Conservation (phyloP, 2,329 filamentous ascomycete genomes). For the Pleoardoris graminearum region DNA sequence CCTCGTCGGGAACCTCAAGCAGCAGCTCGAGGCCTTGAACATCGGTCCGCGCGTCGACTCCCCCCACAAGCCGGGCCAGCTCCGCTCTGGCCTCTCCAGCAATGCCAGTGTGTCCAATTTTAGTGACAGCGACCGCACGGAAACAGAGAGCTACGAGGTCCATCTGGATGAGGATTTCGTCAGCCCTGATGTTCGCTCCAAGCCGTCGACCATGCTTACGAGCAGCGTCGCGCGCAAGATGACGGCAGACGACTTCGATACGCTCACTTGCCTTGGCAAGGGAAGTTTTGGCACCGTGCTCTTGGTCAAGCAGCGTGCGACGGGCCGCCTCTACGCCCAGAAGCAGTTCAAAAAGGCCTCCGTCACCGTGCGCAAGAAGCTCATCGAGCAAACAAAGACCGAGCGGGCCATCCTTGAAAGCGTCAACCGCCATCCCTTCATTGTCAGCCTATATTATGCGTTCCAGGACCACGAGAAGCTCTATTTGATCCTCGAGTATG, state of each 20-base stretch:
- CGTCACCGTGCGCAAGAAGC: constrained; percentile 89
- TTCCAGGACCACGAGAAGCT: constrained; percentile 98
- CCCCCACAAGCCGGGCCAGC: constrained; percentile 43
- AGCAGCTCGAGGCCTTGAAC: constrained; percentile 77
- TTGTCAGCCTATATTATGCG: constrained; percentile 96
- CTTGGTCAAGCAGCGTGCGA: constrained; percentile 85
- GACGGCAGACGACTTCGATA: constrained; percentile 86
- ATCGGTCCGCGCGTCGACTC: constrained; percentile 63
- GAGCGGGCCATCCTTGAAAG: constrained; percentile 94
- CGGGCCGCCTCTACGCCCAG: constrained; percentile 90
- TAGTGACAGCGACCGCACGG: constrained; percentile 70
- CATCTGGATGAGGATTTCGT: constrained; percentile 82
- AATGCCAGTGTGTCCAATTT: constrained; percentile 60
- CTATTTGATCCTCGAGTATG: constrained; percentile 96
- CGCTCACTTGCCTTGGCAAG: constrained; percentile 89
- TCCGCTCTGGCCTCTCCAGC: constrained; percentile 54
- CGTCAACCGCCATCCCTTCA: constrained; percentile 94
- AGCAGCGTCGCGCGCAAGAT: constrained; percentile 75
- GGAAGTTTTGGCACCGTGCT: constrained; percentile 95
- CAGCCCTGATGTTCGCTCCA: constrained; percentile 59
- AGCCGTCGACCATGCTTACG: constrained; percentile 37
- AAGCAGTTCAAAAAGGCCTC: constrained; percentile 99
- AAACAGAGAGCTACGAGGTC: constrained; percentile 83
- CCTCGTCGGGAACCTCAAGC: constrained; percentile 80
- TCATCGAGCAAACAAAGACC: constrained; percentile 96